phyloP scores from a whole-genome alignment of 106 monocot genomes.

The Platanthera guangdongensis region DNA sequence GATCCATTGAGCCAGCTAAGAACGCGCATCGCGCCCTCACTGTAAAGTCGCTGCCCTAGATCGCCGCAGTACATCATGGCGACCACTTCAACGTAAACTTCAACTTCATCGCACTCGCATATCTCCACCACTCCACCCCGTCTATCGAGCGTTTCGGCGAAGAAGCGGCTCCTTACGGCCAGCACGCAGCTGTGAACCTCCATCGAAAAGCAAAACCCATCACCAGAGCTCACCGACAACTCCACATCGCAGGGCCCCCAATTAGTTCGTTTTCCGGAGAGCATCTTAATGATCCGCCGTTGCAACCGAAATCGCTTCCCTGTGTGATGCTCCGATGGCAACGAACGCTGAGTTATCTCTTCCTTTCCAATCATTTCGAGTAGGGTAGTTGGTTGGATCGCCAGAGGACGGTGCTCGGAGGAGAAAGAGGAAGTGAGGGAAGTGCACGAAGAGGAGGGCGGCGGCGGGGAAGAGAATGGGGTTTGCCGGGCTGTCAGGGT shows the following conservation, averaged over 20 bases:
- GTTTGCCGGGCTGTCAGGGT: too few relatives aligned
- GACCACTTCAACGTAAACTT: conserved; percentile 53
- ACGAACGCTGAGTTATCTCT: neutral
- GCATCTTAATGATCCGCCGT: conserved; percentile 17
- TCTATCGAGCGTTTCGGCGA: conserved; percentile 23
- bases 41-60: conserved; percentile 18
- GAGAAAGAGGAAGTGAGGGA: neutral
- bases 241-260: conserved; percentile 28
- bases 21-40: conserved; percentile 22
- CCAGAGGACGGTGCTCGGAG: conserved; percentile 10
- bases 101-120: conserved; percentile 55
- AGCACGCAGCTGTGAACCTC: conserved; percentile 28
- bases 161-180: conserved; percentile 24
- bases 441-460: conserved; percentile 8
- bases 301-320: conserved; percentile 16
- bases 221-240: conserved; percentile 23
- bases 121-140: conserved; percentile 32
- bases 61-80: conserved; percentile 57
- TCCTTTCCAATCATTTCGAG: conserved; percentile 2
- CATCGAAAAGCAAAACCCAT: conserved; percentile 30
- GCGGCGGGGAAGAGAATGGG: conserved; percentile 8
- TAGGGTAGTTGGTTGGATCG: conserved; percentile 1
- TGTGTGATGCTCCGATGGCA: neutral
- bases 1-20: conserved; percentile 52
- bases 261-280: neutral